Evolutionary conservation across 768 basidiomycete genomes (phyloP).

Genomic region (Lactarius vividus): DNA sequence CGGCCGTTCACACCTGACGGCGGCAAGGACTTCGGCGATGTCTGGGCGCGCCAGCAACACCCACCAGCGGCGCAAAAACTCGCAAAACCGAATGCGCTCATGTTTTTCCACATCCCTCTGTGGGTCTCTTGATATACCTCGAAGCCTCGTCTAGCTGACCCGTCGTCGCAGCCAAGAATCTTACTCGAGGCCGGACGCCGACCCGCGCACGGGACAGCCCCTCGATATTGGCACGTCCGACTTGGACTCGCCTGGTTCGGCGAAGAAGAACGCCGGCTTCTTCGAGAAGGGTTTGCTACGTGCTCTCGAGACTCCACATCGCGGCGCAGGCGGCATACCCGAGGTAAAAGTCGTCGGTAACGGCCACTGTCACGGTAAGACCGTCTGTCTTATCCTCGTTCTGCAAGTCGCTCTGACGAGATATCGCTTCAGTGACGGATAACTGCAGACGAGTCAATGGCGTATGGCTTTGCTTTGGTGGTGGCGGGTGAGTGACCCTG

Average conservation of each 20-base stretch:
- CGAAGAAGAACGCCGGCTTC: conserved; percentile 76
- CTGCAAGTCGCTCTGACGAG: conserved; percentile 26
- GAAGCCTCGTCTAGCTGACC: neutral
- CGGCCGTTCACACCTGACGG: conserved; percentile 83
- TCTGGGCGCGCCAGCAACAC: conserved; percentile 69
- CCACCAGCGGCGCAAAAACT: conserved; percentile 53
- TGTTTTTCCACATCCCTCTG: conserved; percentile 99
- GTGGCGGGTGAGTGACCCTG: conserved; percentile 59
- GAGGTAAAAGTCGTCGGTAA: conserved; percentile 90
- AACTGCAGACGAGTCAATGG: conserved; percentile 83
- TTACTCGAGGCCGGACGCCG: conserved; percentile 64
- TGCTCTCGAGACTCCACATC: conserved; percentile 68
- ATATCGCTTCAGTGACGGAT: conserved; percentile 61
- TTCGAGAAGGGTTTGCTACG: conserved; percentile 77
- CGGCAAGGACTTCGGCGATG: conserved; percentile 60
- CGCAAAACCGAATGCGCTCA: conserved; percentile 92
- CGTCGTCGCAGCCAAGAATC: conserved; percentile 59
- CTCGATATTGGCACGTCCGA: conserved; percentile 70
- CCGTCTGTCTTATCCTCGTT: neutral
- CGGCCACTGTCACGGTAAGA: conserved; percentile 83
- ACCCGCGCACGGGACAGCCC: conserved; percentile 52
- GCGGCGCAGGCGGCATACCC: conserved; percentile 42
- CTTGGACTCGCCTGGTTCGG: conserved; percentile 56
- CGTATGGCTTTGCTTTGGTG: conserved; percentile 90
- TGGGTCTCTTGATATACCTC: conserved; percentile 39